Conservation (phyloP, 202 grass and related monocot species). For the Digitaria exilis region DNA sequence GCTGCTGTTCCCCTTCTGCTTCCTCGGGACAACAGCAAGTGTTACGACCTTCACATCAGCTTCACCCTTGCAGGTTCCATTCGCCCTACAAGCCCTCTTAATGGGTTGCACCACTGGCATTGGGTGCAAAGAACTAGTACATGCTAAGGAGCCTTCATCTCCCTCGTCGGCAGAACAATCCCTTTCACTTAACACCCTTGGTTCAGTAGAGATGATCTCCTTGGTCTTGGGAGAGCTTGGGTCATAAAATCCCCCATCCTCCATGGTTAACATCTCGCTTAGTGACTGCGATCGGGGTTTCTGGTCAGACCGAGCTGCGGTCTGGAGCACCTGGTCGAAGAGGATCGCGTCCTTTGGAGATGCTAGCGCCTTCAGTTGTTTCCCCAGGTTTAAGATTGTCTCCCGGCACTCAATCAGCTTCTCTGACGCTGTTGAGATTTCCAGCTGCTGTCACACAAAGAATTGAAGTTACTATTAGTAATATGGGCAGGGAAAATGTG, state of each 20-base stretch:
- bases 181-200: constrained; percentile 9
- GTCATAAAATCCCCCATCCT: constrained; percentile 40
- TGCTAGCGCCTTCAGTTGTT: constrained; percentile 84
- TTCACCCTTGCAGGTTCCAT: constrained; percentile 34
- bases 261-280: constrained; percentile 58
- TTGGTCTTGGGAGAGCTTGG: constrained; percentile 54
- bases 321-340: constrained; percentile 54
- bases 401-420: constrained; percentile 85
- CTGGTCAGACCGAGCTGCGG: constrained; percentile 2
- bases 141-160: background rate
- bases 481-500: background rate
- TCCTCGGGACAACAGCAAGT: constrained; percentile 54
- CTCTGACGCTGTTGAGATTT: constrained; percentile 72
- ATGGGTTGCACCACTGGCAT: background rate
- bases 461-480: background rate
- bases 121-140: constrained; percentile 36
- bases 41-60: constrained; percentile 32
- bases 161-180: background rate
- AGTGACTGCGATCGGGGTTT: constrained; percentile 53
- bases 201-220: constrained; percentile 61
- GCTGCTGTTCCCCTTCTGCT: constrained; percentile 56
- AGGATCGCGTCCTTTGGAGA: constrained; percentile 65
- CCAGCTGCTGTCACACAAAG: constrained; percentile 43
- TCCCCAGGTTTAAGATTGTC: constrained; percentile 75
- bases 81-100: constrained; percentile 3